Base-by-base conservation (phyloP, 192 early-diverging fungal genomes). In the Gryganskiella cystojenkinii region DNA sequence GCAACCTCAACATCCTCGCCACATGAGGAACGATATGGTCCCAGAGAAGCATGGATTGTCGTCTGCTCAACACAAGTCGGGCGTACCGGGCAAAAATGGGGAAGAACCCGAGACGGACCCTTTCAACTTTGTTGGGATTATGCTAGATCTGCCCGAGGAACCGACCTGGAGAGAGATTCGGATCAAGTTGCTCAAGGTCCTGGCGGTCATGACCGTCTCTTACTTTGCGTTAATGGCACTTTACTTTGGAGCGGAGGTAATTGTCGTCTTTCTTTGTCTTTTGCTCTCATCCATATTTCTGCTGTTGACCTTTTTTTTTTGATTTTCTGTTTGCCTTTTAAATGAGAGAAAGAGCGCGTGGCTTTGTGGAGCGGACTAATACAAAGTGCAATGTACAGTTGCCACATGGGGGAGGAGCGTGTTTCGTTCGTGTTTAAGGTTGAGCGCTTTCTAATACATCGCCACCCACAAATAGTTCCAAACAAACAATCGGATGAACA, bases 101-200 rank as follows among this genome's bases (percentile, higher is more conserved):
- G 59, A 63, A 33, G 59, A 76, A n/a, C 73, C 73, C n/a, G 73
- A 76, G 60, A 76, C 73, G 22, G 65, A 76, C 30, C 25, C 67
- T 58, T 76, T 76, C 47, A 63, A 76, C 11, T 68, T 67, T 76
- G 65, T 76, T 14, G 45, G 61, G 25, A 76, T 67, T 7, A 76
- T 76, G 73, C 52, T 76, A 52, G 54, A 62, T 13, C 67, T 76
- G 65, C 73, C 73, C 2, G 65, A 63, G n/a, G 7, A 51, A 15
- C 73, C 73, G 0, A 62, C 59, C 3, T 67, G 73, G 60, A 43
- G 31, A 27, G 27, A 62, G 27, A 64, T 76, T 3, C 42, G 61
- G 20, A 45, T 56, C 44, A 76, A 76, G 47, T 34, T 68, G n/a
- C 7, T 49, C 64, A 76, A 76, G 22, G 73, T 68, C 13, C 51